Conservation (phyloP, 2,329 filamentous ascomycete genomes). For the Penicillium sp. region DNA sequence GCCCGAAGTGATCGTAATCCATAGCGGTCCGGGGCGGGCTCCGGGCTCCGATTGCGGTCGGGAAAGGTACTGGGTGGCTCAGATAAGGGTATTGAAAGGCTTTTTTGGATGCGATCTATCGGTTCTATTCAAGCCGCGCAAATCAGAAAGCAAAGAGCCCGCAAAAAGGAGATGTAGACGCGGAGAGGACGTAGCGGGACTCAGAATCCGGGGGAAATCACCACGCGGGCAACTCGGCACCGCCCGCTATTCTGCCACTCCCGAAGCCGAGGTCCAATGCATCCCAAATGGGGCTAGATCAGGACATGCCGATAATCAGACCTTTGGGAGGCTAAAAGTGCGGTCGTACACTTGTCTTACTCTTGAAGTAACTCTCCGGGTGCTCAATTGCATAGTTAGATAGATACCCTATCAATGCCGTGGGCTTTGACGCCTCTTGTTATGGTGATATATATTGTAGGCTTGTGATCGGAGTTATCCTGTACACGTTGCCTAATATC, state of each 20-base stretch:
- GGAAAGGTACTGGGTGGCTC: conserved; percentile 9
- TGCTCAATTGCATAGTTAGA: too few relatives aligned
- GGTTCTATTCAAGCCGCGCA: neutral
- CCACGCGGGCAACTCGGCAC: conserved; percentile 28
- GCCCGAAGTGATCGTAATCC: conserved; percentile 43
- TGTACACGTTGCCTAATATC: too few relatives aligned
- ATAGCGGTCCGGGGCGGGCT: conserved; percentile 30
- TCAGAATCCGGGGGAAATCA: conserved; percentile 35
- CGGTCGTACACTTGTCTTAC: neutral
- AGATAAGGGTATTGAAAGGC: neutral
- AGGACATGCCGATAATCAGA: neutral
- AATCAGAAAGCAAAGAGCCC: conserved; percentile 7
- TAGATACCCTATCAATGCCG: too few relatives aligned
- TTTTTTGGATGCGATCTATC: neutral
- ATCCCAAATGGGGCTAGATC: neutral
- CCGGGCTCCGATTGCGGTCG: conserved; percentile 22
- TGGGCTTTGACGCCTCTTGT: too few relatives aligned
- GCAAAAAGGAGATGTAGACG: conserved; percentile 4
- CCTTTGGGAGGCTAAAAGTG: neutral
- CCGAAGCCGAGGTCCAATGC: conserved; percentile 38
- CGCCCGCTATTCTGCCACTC: conserved; percentile 35
- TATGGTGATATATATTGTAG: too few relatives aligned
- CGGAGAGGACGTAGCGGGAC: conserved; percentile 16
- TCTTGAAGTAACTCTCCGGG: too few relatives aligned
- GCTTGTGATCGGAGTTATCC: too few relatives aligned